phyloP scores from a whole-genome alignment of 805 yeast genomes.

The Danielia reshetovae region DNA sequence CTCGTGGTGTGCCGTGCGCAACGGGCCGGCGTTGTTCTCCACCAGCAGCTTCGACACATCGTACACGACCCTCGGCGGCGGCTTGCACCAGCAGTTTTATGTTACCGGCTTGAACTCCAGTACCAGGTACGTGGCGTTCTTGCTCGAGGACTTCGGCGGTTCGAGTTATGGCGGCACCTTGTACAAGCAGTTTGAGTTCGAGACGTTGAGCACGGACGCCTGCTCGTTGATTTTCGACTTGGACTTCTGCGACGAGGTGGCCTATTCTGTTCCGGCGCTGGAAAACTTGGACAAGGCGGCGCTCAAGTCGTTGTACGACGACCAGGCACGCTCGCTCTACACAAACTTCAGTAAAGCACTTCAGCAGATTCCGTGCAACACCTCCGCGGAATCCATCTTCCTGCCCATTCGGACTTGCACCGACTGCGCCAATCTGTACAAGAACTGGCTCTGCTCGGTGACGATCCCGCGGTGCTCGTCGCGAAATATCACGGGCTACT shows the following conservation, averaged over 20 bases:
- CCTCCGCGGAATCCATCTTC: conserved; percentile 58
- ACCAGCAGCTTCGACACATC: conserved; percentile 23
- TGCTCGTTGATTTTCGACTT: conserved; percentile 75
- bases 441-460: conserved; percentile 86
- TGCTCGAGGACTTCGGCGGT: conserved; percentile 48
- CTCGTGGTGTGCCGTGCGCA: conserved; percentile 71
- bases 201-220: conserved; percentile 48
- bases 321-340: conserved; percentile 52
- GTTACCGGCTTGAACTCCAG: conserved; percentile 58
- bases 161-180: conserved; percentile 58
- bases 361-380: conserved; percentile 73
- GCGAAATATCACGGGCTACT: conserved; percentile 39
- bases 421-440: conserved; percentile 68
- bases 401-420: conserved; percentile 73
- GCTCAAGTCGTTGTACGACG: conserved; percentile 51
- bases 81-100: conserved; percentile 57
- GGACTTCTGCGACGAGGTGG: conserved; percentile 74
- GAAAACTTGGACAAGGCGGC: conserved; percentile 10
- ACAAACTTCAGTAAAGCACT: conserved; percentile 70
- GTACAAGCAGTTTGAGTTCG: conserved; percentile 53
- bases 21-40: conserved; percentile 41
- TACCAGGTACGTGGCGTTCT: conserved; percentile 59
- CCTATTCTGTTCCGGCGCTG: conserved; percentile 75
- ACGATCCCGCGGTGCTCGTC: conserved; percentile 84
- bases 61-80: conserved; percentile 44